A percentile compares a stretch with the other conserved stretches of the same genome.
Evolutionary conservation across 1,284 basidiomycete species (phyloP).

Genomic region (Lignosus rhinocerotis): DNA sequence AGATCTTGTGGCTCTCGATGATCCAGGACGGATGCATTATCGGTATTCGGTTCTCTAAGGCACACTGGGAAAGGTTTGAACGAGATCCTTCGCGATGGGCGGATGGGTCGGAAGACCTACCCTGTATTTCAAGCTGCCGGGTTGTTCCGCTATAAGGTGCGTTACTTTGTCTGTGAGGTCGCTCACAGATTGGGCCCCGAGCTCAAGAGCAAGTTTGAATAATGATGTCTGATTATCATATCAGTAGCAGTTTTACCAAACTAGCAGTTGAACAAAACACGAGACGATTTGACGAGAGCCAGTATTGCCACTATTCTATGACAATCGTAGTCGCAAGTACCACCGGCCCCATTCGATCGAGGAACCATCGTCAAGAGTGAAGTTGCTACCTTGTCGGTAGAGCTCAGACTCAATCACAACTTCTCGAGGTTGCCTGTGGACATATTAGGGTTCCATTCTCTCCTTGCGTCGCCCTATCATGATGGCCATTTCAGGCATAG

Average conservation of each 20-base stretch:
- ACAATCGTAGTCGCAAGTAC: neutral
- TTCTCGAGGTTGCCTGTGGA: too few relatives aligned
- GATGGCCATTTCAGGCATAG: too few relatives aligned
- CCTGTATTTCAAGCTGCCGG: constrained; percentile 78
- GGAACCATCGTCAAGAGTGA: constrained; percentile 20
- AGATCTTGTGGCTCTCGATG: constrained; percentile 62
- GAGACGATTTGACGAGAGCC: neutral
- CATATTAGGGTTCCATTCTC: too few relatives aligned
- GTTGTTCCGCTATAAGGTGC: constrained; percentile 69
- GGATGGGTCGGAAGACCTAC: constrained; percentile 38
- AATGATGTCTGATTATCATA: constrained; percentile 49
- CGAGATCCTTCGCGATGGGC: neutral
- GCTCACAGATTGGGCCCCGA: constrained; percentile 65
- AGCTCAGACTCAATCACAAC: too few relatives aligned
- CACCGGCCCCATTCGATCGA: neutral
- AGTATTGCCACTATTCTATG: neutral
- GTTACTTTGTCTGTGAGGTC: constrained; percentile 81
- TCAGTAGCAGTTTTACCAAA: neutral
- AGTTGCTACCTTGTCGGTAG: too few relatives aligned
- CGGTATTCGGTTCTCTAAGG: constrained; percentile 70
- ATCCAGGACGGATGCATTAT: constrained; percentile 78
- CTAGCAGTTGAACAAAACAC: neutral
- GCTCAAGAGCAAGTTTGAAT: constrained; percentile 72
- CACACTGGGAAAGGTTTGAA: constrained; percentile 52
- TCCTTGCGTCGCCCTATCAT: too few relatives aligned